Base-by-base conservation (phyloP, 1,139 yeast species). In the Debaryomycetaceae sp. region DNA sequence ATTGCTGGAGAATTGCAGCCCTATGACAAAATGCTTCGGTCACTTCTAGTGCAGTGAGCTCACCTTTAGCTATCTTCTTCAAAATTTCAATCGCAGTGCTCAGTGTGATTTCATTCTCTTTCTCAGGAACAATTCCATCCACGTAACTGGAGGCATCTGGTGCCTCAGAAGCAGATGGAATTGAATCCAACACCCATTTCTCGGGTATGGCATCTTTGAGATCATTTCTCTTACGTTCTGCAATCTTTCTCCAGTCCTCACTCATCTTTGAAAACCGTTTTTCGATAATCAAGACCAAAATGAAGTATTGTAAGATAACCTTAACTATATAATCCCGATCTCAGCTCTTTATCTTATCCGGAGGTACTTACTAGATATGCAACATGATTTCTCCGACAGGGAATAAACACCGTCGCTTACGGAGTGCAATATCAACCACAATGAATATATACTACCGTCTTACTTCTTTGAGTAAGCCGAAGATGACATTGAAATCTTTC, bases 1-100 rank as follows among this genome's bases (percentile, higher is more conserved):
- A 58, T 48, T 76, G 81, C 46, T 76, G 79, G 1, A 78, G 75
- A 11, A 76, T 48, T 5, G 73, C 66, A 4, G 80, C 78, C 45
- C 81, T 53, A 48, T 45, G 27, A 20, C 42, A 37, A 36, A 44
- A 54, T 7, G 56, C 53, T 17, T 41, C 34, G 8, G 46, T 37
- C 2, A 48, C 48, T 34, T 50, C 52, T 17, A 45, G 34, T n/a
- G 56, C 43, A 5, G 48, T 42, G 9, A 42, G 39, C 31, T 45
- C 24, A 5, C 56, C 57, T 4, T 22, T 37, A 11, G 45, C 38
- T 4, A 56, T 41, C 8, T 29, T 41, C 24, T 35, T 23, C 17
- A 13, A 8, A 17, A 40, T 34, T 7, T 29, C 36, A 14, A 3
- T 17, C 6, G 39, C 24, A 5, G 33, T 38, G 9, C 39, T 29